A percentile compares a stretch with the other conserved stretches of the same genome.
These are phyloP conservation scores for Thinopyrum elongatum DNA, from an alignment of 176 grass and related monocot genomes.

Conservation along the genomic window DNA sequence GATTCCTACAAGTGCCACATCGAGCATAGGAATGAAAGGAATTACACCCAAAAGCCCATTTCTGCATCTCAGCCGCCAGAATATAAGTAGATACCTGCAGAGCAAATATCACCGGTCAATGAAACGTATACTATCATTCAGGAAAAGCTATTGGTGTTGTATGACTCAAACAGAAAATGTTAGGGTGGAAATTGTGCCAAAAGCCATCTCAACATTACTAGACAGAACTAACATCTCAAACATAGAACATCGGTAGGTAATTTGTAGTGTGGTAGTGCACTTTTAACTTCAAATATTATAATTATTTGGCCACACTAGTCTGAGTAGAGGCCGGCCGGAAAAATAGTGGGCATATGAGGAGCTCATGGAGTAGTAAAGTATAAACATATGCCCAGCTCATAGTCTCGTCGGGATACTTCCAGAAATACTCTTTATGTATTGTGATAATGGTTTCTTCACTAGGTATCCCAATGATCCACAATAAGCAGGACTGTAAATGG, in stretches of 20 bases:
- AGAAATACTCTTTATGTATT: not conserved
- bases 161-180: not conserved
- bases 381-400: not conserved
- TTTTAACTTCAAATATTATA: not conserved
- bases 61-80: not conserved
- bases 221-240: not conserved
- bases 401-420: not conserved
- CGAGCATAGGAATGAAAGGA: no score
- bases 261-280: not conserved
- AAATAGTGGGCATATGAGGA: not conserved
- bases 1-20: no score
- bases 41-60: not conserved
- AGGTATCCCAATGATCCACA: not conserved
- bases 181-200: not conserved
- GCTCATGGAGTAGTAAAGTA: not conserved
- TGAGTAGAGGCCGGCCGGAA: not conserved
- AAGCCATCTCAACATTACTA: not conserved
- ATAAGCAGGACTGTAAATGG: not conserved
- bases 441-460: not conserved
- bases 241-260: not conserved
- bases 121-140: not conserved
- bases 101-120: not conserved
- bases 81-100: not conserved
- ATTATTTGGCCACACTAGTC: not conserved
- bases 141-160: not conserved